Evolutionary conservation across 805 yeast species (phyloP), one percentile per base, ranked within the genome.

Genomic region (Myxozyma melibiosi): DNA sequence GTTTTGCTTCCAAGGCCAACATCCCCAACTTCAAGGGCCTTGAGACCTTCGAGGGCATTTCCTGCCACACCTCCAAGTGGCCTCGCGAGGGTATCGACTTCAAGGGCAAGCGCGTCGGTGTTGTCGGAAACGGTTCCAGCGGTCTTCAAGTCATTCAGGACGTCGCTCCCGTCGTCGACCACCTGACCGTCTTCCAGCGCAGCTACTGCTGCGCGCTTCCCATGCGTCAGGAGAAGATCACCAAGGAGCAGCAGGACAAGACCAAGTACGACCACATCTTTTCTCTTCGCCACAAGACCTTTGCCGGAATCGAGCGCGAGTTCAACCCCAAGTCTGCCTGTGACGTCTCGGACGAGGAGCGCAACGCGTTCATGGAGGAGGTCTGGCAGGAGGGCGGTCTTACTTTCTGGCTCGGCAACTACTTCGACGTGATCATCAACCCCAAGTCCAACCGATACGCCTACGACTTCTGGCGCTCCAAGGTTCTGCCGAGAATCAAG

Each of bases 71-170:
- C 14, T 45, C 62, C 9, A 49, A 54, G 42, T 67, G 70, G 70
- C 71, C 72, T 30, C 52, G 57, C 11, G 44, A 52, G 18, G 62
- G 57, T 4, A 34, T 60, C 22, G 66, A 66, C 35, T 20, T 66
- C 28, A 47, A 43, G 20, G 68, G 67, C 20, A 57, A 61, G 43
- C 25, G 58, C 11, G 53, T 57, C 27, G 69, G 62, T 18, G 58
- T 66, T 1, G 57, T 66, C 31, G 70, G 73, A 2, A 69, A 65
- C 25, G 73, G 73, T 20, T 62, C 73, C 8, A 55, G 70, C 6
- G 73, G 73, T 11, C 66, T 66, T 11, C 69, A 67, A 51, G 57
- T 66, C 43, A 55, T 58, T 25, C 69, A 66, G 54, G 66, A 61
- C 33, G 51, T 48, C 13, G 68, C 61, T 11, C 56, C 63, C 6